Conservation (phyloP, 2,329 filamentous ascomycete species). For the Aspergillus pseudotamarii region DNA sequence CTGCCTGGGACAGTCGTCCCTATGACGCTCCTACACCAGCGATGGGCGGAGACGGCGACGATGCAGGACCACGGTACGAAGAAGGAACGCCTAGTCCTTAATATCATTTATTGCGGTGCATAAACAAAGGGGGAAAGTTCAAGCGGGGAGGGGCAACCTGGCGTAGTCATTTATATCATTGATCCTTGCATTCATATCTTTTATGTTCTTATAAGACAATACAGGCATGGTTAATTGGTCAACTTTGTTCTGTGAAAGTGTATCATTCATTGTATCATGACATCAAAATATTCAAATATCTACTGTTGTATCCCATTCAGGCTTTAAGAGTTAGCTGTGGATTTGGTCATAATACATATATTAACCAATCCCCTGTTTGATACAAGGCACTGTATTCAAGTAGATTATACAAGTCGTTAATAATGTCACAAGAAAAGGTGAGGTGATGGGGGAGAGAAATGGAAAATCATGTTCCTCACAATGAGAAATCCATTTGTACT, state of each 20-base stretch:
- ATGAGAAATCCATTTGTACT: neutral
- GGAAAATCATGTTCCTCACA: neutral
- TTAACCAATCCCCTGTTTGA: neutral
- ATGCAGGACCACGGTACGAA: slow-evolving; percentile 47
- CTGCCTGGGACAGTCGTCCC: slow-evolving; percentile 35
- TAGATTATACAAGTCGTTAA: neutral
- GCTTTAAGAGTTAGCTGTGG: neutral
- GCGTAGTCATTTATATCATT: slow-evolving; percentile 2
- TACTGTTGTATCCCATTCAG: neutral
- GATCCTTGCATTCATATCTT: slow-evolving; percentile 9
- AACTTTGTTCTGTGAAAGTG: slow-evolving; percentile 5
- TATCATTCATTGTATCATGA: slow-evolving; percentile 7
- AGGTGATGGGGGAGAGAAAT: neutral
- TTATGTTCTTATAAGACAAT: slow-evolving; percentile 13
- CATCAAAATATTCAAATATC: neutral
- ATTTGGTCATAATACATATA: neutral
- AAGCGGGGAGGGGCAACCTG: neutral
- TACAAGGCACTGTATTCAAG: neutral
- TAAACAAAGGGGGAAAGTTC: neutral
- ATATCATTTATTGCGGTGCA: neutral
- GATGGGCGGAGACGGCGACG: slow-evolving; percentile 38
- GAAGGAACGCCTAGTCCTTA: slow-evolving; percentile 47
- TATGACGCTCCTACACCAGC: slow-evolving; percentile 55
- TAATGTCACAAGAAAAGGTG: neutral
- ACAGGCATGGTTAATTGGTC: slow-evolving; percentile 17